These are phyloP conservation scores for Hydnum rufescens DNA, from an alignment of 768 basidiomycete genomes.

Conservation along the genomic window DNA sequence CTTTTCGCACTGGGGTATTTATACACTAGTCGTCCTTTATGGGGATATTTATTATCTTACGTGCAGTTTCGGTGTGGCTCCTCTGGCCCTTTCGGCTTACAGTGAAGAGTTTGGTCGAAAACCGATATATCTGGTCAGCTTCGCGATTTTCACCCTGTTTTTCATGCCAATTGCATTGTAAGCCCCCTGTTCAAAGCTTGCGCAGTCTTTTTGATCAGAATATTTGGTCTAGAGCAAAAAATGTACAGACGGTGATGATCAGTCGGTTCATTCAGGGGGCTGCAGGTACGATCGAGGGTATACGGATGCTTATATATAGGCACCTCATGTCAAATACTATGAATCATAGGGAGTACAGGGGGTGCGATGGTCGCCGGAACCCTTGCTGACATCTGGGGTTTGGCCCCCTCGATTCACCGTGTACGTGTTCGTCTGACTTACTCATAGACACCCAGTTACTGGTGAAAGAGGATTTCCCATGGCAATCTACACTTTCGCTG, in stretches of 20 bases:
- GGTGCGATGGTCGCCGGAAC: slow-evolving; percentile 61
- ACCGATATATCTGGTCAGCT: slow-evolving; percentile 14
- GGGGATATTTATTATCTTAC: too few species aligned
- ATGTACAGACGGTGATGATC: slow-evolving; percentile 42
- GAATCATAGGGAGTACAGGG: too few species aligned
- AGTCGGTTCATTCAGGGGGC: slow-evolving; percentile 46
- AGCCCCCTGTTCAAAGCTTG: too few species aligned
- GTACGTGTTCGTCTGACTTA: not conserved
- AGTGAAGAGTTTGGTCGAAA: slow-evolving; percentile 56
- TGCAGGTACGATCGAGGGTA: slow-evolving; percentile 46
- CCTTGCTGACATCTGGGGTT: slow-evolving; percentile 46
- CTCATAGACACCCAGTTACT: not conserved
- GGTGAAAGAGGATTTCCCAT: slow-evolving; percentile 57
- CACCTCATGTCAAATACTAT: too few species aligned
- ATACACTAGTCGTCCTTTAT: not conserved
- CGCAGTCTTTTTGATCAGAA: not conserved
- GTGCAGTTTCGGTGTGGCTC: slow-evolving; percentile 29
- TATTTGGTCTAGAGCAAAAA: slow-evolving; percentile 14
- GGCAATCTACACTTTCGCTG: slow-evolving; percentile 45
- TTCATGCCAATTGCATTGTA: not conserved
- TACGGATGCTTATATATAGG: too few species aligned
- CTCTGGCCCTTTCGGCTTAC: slow-evolving; percentile 45
- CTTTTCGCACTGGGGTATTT: slow-evolving; percentile 34
- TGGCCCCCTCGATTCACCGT: slow-evolving; percentile 1
- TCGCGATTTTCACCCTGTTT: not conserved